Base-by-base conservation (phyloP, 805 yeast species). In the Pichia deserticola region DNA sequence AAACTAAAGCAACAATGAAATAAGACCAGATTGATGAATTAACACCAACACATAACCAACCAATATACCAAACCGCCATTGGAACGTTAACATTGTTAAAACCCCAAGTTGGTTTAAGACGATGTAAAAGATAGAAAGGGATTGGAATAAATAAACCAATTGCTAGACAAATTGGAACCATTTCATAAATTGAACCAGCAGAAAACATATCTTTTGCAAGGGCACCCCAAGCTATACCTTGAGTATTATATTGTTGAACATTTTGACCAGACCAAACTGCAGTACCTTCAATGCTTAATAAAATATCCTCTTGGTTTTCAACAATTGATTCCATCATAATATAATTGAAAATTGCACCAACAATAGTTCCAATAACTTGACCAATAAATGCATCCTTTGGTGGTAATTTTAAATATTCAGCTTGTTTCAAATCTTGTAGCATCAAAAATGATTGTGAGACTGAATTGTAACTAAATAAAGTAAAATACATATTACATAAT, bases 311-410 rank as follows among this genome's bases (percentile, higher is more conserved):
- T 58, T 42, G 58, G 44, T 64, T 55, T 29, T 65, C 61, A 33
- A 63, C 69, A 44, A 63, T 58, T 25, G 62, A 51, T 55, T 68
- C 66, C 54, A 67, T 58, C 59, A 58, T 58, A 47, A 58, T 58
- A 52, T 54, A 58, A 51, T 58, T 58, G 52, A 58, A 58, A 33
- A 58, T 54, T 4, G 60, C 48, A 39, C 61, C 61, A 40, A 58
- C 51, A 13, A 54, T 29, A 34, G 75, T 71, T 45, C 77, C 76
- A 45, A 61, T 42, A 51, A 73, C 59, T 59, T 74, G 79, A 15
- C 72, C 75, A 53, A 63, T 58, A 57, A 74, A 74, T 40, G 72
- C 60, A 42, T 57, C 32, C 73, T 13, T 38, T 38, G 40, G 40
- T 38, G 40, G 40, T n/a, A 38, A 38, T n/a, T 38, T 38, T 27